Percentiles rank a stretch among this genome's conserved stretches.
Conservation (phyloP, 2,329 filamentous ascomycete species). For the Botrytis hyacinthi region DNA sequence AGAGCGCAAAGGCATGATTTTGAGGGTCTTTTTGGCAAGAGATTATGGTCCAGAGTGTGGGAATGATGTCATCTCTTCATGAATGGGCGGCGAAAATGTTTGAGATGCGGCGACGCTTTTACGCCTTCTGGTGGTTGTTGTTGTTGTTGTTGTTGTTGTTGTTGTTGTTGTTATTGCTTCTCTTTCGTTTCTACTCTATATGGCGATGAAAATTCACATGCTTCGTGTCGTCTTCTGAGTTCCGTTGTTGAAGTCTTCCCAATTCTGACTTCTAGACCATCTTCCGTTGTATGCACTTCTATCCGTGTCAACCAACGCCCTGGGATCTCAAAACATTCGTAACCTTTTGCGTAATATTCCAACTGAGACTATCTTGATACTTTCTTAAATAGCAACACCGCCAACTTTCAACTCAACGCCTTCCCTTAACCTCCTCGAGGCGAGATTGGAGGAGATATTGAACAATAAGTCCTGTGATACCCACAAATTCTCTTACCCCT, state of each 20-base stretch:
- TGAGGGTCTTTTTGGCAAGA: background rate
- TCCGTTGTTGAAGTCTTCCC: background rate
- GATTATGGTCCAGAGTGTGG: background rate
- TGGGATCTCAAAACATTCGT: background rate
- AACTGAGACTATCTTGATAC: background rate
- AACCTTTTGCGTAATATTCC: background rate
- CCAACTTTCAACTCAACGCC: background rate
- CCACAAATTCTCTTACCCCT: background rate
- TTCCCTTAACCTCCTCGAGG: accelerated
- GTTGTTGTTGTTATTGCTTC: background rate
- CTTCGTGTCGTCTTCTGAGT: background rate
- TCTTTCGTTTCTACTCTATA: accelerated
- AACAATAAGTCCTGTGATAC: background rate
- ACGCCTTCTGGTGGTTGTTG: background rate
- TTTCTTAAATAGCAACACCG: background rate
- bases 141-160: background rate
- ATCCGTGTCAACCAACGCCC: background rate
- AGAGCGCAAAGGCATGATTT: background rate
- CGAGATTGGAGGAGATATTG: background rate
- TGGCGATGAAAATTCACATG: accelerated
- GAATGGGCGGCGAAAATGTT: background rate
- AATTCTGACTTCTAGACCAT: background rate
- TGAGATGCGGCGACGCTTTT: background rate
- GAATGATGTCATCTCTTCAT: background rate
- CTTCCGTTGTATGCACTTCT: background rate